Evolutionary conservation across 805 yeast genomes (phyloP), one percentile per base, ranked within the genome.

Genomic region (Diddensiella caesifluorescens): DNA sequence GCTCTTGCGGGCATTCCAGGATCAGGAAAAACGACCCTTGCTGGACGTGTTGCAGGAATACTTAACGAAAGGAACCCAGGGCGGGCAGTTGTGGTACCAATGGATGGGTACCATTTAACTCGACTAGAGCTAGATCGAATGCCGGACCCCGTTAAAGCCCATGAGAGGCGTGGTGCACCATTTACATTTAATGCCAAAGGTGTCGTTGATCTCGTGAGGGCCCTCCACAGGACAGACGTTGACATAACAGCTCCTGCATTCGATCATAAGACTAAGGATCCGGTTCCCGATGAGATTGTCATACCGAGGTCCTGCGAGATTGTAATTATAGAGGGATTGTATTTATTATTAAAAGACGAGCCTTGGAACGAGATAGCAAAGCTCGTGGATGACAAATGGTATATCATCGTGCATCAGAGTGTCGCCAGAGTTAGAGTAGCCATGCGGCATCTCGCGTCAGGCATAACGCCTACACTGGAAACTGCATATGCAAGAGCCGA

Each of bases 1-100:
- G 64, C 82, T 0, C 54, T 87, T 9, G 78, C 80, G 2, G 95
- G 95, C 1, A 70, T 79, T 0, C 95, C 95, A 2, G 95, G 95
- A 4, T 77, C 89, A 0, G 95, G 95, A 0, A 86, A 86, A 58
- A 73, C 89, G 3, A 83, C 94, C 0, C 54, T 79, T 26, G 79
- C 89, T 1, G 55, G 56, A 28, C 42, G 59, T 3, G 62, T 86
- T 4, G 71, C 71, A 25, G 55, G 60, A 3, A 50, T 50, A 4
- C 52, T 79, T n/a, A 74, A 68, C 49, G 42, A 50, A 19, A 36
- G 18, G 19, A 31, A 10, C 12, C 35, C 26, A 18, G 22, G 20
- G 2, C 39, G 44, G 4, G 53, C 62, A 1, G 46, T 35, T 15
- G 59, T 47, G n/a, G 62, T 82, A 1, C 80, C 84, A 6, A 80